Percentiles rank a stretch among this genome's conserved stretches.
Evolutionary conservation across 495 filamentous ascomycete genomes (phyloP).

Genomic region (Annulohypoxylon moriforme): DNA sequence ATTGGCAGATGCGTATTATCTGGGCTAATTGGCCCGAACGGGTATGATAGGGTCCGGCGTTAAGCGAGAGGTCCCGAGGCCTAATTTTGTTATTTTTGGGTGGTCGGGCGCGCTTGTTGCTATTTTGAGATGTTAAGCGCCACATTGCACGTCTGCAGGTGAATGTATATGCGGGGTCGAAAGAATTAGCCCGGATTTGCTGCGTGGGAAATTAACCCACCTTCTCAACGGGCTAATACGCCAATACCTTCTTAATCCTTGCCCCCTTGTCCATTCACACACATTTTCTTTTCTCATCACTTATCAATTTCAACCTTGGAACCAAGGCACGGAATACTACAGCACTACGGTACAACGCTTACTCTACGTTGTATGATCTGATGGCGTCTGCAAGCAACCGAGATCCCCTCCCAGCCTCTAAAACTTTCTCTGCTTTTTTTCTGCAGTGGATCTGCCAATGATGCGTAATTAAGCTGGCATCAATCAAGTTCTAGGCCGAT

Average conservation of each 20-base stretch:
- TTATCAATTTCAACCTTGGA: neutral
- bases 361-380: slow-evolving; percentile 34
- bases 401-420: slow-evolving; percentile 23
- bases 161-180: neutral
- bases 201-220: slow-evolving; percentile 39
- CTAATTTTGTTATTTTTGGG: slow-evolving; percentile 38
- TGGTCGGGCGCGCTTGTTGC: slow-evolving; percentile 39
- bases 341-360: neutral
- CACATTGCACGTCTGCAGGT: neutral
- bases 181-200: slow-evolving; percentile 27
- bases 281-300: neutral
- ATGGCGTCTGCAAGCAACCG: slow-evolving; percentile 32
- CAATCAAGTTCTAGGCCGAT: slow-evolving; percentile 35
- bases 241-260: slow-evolving; percentile 25
- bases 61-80: slow-evolving; percentile 17
- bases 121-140: slow-evolving; percentile 42
- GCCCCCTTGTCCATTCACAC: slow-evolving; percentile 13
- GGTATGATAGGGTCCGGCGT: slow-evolving; percentile 23
- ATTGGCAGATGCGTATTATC: slow-evolving; percentile 24
- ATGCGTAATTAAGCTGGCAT: neutral
- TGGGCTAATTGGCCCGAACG: slow-evolving; percentile 39
- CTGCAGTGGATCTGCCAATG: slow-evolving; percentile 25
- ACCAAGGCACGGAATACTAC: neutral
- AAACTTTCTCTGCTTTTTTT: slow-evolving; percentile 35
- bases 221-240: slow-evolving; percentile 9